Evolutionary conservation across 2,329 filamentous ascomycete genomes (phyloP).

Genomic region (Escovopsis sp.): DNA sequence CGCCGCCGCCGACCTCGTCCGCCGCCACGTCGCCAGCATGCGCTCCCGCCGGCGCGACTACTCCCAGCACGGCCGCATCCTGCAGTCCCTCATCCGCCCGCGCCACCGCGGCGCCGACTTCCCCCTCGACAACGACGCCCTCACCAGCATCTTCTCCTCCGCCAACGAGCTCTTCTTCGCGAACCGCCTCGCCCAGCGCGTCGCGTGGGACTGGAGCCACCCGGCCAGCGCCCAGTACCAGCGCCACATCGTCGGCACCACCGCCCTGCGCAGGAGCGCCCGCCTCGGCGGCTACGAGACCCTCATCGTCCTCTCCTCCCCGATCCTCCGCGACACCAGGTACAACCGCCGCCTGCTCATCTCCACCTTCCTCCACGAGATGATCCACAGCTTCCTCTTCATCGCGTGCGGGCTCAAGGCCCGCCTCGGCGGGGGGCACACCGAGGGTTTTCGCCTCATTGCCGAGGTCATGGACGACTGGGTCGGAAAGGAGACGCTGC

Average conservation of each 20-base stretch:
- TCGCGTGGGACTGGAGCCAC: conserved; percentile 48
- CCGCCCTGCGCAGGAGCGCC: conserved; percentile 37
- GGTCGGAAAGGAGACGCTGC: conserved; percentile 40
- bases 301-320: conserved; percentile 44
- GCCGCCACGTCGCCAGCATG: conserved; percentile 28
- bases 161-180: conserved; percentile 50
- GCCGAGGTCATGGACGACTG: conserved; percentile 46
- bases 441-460: conserved; percentile 42
- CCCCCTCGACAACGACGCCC: conserved; percentile 40
- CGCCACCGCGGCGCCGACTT: conserved; percentile 32
- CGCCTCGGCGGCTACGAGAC: conserved; percentile 42
- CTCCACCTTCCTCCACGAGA: conserved; percentile 50
- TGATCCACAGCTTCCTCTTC: conserved; percentile 54
- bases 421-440: conserved; percentile 42
- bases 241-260: conserved; percentile 46
- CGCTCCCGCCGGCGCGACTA: conserved; percentile 30
- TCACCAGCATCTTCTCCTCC: conserved; percentile 43
- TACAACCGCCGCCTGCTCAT: conserved; percentile 49
- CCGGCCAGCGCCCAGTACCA: conserved; percentile 33
- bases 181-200: conserved; percentile 39
- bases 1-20: conserved; percentile 34
- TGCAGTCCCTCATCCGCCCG: conserved; percentile 41
- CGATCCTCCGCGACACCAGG: conserved; percentile 38
- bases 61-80: conserved; percentile 41
- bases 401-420: conserved; percentile 45